These are phyloP conservation scores for Aphanomyces invadans DNA, from an alignment of 352 stramenopile species.

Conservation along the genomic window DNA sequence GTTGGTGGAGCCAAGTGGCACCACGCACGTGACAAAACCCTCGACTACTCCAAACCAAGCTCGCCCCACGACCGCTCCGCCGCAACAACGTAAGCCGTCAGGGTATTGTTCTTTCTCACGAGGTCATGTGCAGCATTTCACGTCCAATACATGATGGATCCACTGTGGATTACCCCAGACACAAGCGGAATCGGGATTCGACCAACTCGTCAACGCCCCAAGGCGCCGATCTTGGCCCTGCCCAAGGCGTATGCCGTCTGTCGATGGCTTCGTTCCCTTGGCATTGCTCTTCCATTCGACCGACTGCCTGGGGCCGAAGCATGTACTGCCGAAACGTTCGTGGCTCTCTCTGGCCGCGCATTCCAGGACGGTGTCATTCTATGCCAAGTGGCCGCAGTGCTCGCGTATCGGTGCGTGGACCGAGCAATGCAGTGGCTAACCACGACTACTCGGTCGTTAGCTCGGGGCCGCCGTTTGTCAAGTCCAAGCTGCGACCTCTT, in stretches of 20 bases:
- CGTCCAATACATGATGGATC: constrained; percentile 6
- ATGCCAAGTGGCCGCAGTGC: constrained; percentile 30
- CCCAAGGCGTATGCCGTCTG: constrained; percentile 35
- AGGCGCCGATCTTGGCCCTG: constrained; percentile 21
- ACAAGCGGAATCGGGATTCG: too few species aligned
- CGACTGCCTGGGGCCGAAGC: neutral
- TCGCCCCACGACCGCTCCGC: neutral
- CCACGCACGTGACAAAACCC: neutral
- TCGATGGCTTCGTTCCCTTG: constrained; percentile 25
- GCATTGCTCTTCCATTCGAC: constrained; percentile 18
- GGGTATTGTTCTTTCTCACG: neutral
- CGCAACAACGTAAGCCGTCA: neutral
- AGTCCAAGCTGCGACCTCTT: neutral
- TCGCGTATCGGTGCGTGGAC: constrained; percentile 34
- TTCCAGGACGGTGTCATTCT: constrained; percentile 37
- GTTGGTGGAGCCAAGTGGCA: too few species aligned
- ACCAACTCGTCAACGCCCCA: too few species aligned
- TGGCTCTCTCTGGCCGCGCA: neutral
- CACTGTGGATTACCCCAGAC: neutral
- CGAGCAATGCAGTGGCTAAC: constrained; percentile 27
- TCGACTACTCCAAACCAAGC: neutral
- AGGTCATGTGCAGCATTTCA: neutral
- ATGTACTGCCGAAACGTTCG: neutral
- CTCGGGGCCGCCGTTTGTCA: constrained; percentile 20
- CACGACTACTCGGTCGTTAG: too few species aligned